Evolutionary conservation across 129 eudicot genomes (phyloP), one percentile per base, ranked within the genome.

Genomic region (Flaveria sonorensis): DNA sequence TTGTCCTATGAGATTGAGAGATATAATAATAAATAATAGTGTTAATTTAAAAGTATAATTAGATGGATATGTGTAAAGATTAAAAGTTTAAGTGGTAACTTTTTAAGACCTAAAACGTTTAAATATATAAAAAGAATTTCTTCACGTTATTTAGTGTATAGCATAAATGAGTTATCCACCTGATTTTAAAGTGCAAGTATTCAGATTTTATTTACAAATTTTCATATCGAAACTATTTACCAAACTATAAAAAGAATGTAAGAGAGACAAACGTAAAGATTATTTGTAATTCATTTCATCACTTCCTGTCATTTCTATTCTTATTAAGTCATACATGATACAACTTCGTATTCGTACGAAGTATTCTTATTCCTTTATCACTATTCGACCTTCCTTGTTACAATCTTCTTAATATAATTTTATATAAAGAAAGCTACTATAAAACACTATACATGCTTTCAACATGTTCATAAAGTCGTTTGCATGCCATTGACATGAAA

Each of bases 401-500:
- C 24, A 55, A 9, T 10, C 8, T 26, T 23, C 28, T 23, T 55
- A 3, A 18, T 10, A 55, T 55, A 19, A 68, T 76, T 9, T 11
- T 11, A 56, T 68, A 40, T 55, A 40, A 57, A 56, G 45, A 77
- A 78, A 62, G 13, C 45, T 53, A 55, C 14, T 61, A 52, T 77
- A 66, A 55, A 65, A 20, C 36, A 52, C 21, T 67, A 10, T 66
- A 30, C 21, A 51, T 72, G 14, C 45, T 52, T 60, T 60, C 18
- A 21, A 50, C 10, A 50, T 72, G 12, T 24, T 10, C 43, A 57
- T 10, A 56, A 8, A 48, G 19, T 77, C 68, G 45, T 24, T 26
- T n/a, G 14, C 60, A 72, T 64, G 79, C 70, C 43, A 45, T 80
- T 7, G 19, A 65, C 79, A 63, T 4, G 74, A 12, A 11, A 11